phyloP scores from a whole-genome alignment of 2,329 filamentous ascomycete species.

The Diaporthe caulivora region DNA sequence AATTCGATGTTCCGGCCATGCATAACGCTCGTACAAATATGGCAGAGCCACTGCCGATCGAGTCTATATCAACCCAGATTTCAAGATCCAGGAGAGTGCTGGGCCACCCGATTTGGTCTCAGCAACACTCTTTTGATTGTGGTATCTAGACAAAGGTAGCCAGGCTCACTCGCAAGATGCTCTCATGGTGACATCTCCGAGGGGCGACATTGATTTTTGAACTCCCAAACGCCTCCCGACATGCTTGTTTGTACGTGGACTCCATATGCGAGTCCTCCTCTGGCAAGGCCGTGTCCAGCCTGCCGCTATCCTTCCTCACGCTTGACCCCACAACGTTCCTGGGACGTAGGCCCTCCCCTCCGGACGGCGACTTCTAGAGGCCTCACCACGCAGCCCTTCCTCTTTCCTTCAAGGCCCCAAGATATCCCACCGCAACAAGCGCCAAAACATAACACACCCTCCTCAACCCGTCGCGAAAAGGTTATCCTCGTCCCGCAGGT shows the following conservation, averaged over 20 bases:
- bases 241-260: conserved; percentile 23
- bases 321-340: not conserved
- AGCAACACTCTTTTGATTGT: conserved; percentile 18
- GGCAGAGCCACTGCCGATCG: not conserved
- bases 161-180: not conserved
- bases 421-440: not conserved
- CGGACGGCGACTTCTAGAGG: not conserved
- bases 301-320: not conserved
- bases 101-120: not conserved
- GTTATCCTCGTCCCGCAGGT: conserved; percentile 84
- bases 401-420: not conserved
- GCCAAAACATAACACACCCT: not conserved
- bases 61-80: too few species aligned
- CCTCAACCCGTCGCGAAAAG: conserved; percentile 68
- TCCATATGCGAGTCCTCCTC: not conserved
- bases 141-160: conserved; percentile 32
- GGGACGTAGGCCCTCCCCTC: not conserved
- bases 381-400: not conserved
- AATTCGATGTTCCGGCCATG: not conserved
- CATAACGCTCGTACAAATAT: not conserved
- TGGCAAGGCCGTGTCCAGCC: conserved; percentile 3
- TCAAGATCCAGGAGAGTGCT: not conserved
- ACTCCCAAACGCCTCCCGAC: conserved; percentile 44
- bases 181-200: conserved; percentile 1
- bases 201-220: conserved; percentile 4